Evolutionary conservation across 2,329 filamentous ascomycete species (phyloP).

Genomic region (Aspergillus sp.): DNA sequence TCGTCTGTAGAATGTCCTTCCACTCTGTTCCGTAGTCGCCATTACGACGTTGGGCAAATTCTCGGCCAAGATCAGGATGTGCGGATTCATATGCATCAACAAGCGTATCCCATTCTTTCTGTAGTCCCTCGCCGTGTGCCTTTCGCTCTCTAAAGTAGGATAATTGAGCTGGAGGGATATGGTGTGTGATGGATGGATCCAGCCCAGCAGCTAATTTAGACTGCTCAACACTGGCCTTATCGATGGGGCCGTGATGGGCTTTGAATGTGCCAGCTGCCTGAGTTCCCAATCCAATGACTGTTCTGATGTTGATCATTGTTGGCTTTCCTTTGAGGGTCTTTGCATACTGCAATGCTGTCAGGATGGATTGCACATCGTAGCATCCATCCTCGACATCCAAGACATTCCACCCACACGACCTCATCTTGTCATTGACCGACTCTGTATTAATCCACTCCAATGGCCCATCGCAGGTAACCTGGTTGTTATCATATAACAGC

Average conservation of each 20-base stretch:
- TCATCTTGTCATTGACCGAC: slow-evolving; percentile 52
- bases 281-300: slow-evolving; percentile 48
- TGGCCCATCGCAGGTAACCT: slow-evolving; percentile 52
- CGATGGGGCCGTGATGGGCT: slow-evolving; percentile 13
- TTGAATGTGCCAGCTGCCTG: slow-evolving; percentile 23
- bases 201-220: slow-evolving; percentile 2
- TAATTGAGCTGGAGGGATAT: neutral
- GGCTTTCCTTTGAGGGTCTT: slow-evolving; percentile 41
- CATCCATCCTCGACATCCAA: slow-evolving; percentile 48
- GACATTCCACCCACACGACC: slow-evolving; percentile 51
- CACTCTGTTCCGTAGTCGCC: neutral
- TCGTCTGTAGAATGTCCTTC: neutral
- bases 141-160: slow-evolving; percentile 5
- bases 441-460: slow-evolving; percentile 50
- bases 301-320: slow-evolving; percentile 52
- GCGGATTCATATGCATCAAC: neutral
- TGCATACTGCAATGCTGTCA: slow-evolving; percentile 41
- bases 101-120: slow-evolving; percentile 2
- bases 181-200: slow-evolving; percentile 2
- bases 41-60: neutral
- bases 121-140: neutral
- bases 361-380: slow-evolving; percentile 43
- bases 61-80: slow-evolving; percentile 1
- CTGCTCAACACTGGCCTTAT: slow-evolving; percentile 4
- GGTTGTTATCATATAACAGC: slow-evolving; percentile 55